These are phyloP conservation scores for Tuber microsphaerosporum DNA, from an alignment of 495 filamentous ascomycete species.

Conservation along the genomic window DNA sequence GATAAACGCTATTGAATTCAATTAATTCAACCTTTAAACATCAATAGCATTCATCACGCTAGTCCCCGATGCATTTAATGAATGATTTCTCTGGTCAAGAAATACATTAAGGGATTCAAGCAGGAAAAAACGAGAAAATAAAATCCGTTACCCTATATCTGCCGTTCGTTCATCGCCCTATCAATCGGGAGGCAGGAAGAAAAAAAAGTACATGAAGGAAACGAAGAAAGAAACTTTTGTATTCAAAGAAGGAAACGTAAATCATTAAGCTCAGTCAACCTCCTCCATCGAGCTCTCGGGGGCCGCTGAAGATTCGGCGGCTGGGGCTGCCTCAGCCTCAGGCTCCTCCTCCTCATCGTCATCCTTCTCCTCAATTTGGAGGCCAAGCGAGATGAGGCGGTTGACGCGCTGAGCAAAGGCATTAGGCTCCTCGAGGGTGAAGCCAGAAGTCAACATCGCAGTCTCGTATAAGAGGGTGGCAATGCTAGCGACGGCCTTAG, in stretches of 20 bases:
- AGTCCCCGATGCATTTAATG: not conserved
- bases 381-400: conserved; percentile 91
- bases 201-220: conserved; percentile 27
- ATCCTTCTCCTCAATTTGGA: conserved; percentile 90
- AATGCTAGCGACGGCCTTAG: conserved; percentile 95
- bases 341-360: conserved; percentile 56
- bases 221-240: conserved; percentile 21
- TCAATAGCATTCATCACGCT: not conserved
- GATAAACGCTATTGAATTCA: not conserved
- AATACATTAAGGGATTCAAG: conserved; percentile 10
- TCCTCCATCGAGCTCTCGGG: conserved; percentile 62
- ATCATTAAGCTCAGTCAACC: conserved; percentile 51
- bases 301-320: conserved; percentile 45
- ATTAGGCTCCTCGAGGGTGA: conserved; percentile 98
- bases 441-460: conserved; percentile 93
- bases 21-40: not conserved
- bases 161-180: conserved; percentile 29
- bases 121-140: conserved; percentile 22
- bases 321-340: conserved; percentile 54
- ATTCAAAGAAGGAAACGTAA: conserved; percentile 22
- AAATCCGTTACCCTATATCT: conserved; percentile 37
- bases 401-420: conserved; percentile 97
- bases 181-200: conserved; percentile 23
- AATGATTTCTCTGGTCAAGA: not conserved
- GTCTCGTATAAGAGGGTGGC: conserved; percentile 97